Conservation (phyloP, 495 filamentous ascomycete genomes). For the Eremomyces bilateralis region DNA sequence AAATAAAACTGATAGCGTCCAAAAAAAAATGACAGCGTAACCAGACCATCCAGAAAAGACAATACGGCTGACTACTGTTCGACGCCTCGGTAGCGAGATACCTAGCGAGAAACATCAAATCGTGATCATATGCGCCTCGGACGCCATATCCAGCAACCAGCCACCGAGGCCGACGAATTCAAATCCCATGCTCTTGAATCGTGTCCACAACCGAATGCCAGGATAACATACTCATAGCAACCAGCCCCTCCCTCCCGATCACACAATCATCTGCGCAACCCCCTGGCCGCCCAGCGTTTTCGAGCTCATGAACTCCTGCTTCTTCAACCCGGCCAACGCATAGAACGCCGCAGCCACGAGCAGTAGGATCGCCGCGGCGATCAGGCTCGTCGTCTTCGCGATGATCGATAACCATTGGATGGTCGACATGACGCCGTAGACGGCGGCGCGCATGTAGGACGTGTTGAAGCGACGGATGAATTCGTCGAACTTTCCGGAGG, state of each 20-base stretch:
- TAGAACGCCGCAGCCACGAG: constrained; percentile 65
- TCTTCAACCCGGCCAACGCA: constrained; percentile 60
- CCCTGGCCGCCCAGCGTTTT: constrained; percentile 92
- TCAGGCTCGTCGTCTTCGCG: constrained; percentile 37
- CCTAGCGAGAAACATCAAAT: too few relatives aligned
- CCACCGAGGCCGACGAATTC: not conserved
- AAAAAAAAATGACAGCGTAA: too few relatives aligned
- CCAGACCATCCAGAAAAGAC: too few relatives aligned
- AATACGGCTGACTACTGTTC: too few relatives aligned
- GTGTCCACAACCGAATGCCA: too few relatives aligned
- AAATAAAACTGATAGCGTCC: too few relatives aligned
- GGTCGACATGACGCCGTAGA: constrained; percentile 62
- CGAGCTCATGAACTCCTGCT: constrained; percentile 85
- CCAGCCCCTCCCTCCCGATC: constrained; percentile 12
- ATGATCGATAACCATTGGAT: constrained; percentile 66
- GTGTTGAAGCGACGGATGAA: constrained; percentile 84
- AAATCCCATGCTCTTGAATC: too few relatives aligned
- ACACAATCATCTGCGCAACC: constrained; percentile 97
- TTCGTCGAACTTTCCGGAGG: constrained; percentile 66
- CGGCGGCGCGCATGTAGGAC: constrained; percentile 89
- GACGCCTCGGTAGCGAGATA: too few relatives aligned
- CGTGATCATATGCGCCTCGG: too few relatives aligned
- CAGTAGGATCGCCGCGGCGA: constrained; percentile 71
- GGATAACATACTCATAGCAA: too few relatives aligned
- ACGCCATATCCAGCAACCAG: too few relatives aligned